Conservation (phyloP, 2,329 filamentous ascomycete species). For the Neofusicoccum sp. region DNA sequence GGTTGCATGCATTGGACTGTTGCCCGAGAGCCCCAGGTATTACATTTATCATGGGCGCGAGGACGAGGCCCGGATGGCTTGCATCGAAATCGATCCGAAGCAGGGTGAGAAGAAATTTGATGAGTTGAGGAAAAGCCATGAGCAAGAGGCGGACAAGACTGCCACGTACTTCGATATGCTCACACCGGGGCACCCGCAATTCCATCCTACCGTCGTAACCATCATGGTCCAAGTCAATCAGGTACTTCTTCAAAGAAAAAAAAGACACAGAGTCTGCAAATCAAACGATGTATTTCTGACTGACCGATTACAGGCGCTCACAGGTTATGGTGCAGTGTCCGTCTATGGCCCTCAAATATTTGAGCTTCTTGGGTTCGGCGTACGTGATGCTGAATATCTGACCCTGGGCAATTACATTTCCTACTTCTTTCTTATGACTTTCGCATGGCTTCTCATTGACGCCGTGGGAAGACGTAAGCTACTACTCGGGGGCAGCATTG, state of each 20-base stretch:
- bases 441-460: conserved; percentile 60
- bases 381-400: conserved; percentile 53
- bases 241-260: too few species aligned
- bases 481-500: conserved; percentile 53
- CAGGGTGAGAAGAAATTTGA: conserved; percentile 50
- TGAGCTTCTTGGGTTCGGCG: conserved; percentile 57
- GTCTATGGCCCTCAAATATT: conserved; percentile 66
- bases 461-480: conserved; percentile 54
- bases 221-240: conserved; percentile 65
- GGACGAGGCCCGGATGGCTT: conserved; percentile 51
- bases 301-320: conserved; percentile 45
- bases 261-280: too few species aligned
- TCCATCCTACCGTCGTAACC: conserved; percentile 60
- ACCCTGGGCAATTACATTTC: conserved; percentile 61
- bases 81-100: conserved; percentile 52
- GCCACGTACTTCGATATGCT: conserved; percentile 60
- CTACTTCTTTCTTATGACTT: conserved; percentile 61
- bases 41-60: conserved; percentile 51
- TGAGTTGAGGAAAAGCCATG: conserved; percentile 51
- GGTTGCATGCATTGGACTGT: conserved; percentile 50
- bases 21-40: conserved; percentile 61
- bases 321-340: conserved; percentile 59
- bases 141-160: conserved; percentile 48
- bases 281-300: neutral
- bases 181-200: conserved; percentile 53